Evolutionary conservation across 2,329 filamentous ascomycete species (phyloP).

Genomic region (Thielaviopsis euricoi): DNA sequence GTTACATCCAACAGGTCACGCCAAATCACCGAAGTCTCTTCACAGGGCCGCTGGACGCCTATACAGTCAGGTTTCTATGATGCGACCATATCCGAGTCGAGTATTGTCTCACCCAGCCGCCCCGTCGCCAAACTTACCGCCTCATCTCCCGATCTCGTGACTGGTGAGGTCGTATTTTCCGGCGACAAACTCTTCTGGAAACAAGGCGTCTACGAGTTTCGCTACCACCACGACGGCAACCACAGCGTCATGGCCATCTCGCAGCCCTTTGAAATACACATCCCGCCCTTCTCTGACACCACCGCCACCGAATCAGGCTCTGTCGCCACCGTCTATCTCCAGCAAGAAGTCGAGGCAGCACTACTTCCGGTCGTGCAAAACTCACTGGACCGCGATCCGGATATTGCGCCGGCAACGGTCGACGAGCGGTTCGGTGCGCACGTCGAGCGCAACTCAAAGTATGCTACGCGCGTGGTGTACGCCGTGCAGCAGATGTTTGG

Average conservation of each 20-base stretch:
- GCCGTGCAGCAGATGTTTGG: conserved; percentile 95
- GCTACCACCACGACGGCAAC: conserved; percentile 85
- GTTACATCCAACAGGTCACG: conserved; percentile 84
- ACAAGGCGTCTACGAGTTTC: conserved; percentile 88
- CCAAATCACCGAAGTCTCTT: conserved; percentile 68
- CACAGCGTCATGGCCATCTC: conserved; percentile 92
- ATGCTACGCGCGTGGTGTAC: conserved; percentile 77
- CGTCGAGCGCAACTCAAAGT: conserved; percentile 78
- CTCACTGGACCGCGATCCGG: conserved; percentile 80
- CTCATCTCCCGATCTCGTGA: conserved; percentile 41
- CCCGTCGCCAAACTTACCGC: conserved; percentile 27
- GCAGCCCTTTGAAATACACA: conserved; percentile 78
- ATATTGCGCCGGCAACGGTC: conserved; percentile 66
- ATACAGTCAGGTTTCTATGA: conserved; percentile 66
- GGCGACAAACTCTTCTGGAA: conserved; percentile 98
- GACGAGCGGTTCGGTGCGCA: conserved; percentile 74
- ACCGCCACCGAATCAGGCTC: neutral
- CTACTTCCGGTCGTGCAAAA: conserved; percentile 75
- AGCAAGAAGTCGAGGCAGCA: conserved; percentile 55
- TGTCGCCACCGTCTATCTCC: conserved; percentile 32
- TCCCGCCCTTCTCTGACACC: conserved; percentile 55
- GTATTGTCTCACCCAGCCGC: conserved; percentile 56
- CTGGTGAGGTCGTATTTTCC: conserved; percentile 71
- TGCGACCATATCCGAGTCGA: conserved; percentile 54
- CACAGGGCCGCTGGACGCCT: conserved; percentile 77